Evolutionary conservation across 257 asterid species (phyloP).

Genomic region (Lithospermum erythrorhizon): DNA sequence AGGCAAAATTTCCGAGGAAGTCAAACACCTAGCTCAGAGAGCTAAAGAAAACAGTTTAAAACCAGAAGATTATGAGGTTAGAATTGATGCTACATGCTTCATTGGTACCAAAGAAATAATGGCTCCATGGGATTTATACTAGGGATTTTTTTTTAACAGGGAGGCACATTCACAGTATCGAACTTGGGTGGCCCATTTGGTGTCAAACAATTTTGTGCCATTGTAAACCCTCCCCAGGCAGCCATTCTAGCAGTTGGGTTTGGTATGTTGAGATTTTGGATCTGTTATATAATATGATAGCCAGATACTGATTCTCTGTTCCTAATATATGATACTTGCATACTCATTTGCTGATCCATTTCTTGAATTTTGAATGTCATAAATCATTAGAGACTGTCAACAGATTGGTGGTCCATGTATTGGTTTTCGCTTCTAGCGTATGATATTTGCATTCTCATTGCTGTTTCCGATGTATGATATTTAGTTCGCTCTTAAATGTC

Average conservation of each 20-base stretch:
- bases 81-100: slow-evolving; percentile 2
- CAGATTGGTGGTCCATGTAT: neutral
- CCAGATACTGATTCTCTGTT: neutral
- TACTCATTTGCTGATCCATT: slow-evolving; percentile 7
- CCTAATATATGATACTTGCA: slow-evolving; percentile 3
- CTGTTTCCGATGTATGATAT: too few species aligned
- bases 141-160: slow-evolving; percentile 32
- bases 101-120: neutral
- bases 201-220: slow-evolving; percentile 95
- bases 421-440: neutral
- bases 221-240: slow-evolving; percentile 90
- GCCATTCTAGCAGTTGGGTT: slow-evolving; percentile 95
- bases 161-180: slow-evolving; percentile 90
- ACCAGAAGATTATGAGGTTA: slow-evolving; percentile 93
- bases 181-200: slow-evolving; percentile 97
- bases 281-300: neutral
- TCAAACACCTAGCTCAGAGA: slow-evolving; percentile 65
- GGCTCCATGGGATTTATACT: slow-evolving; percentile 2
- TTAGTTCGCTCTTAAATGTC: neutral
- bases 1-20: slow-evolving; percentile 75
- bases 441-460: neutral
- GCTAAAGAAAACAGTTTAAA: slow-evolving; percentile 82
- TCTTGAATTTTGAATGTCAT: neutral
- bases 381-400: neutral
- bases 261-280: slow-evolving; percentile 33